Percentiles rank a stretch among this genome's conserved stretches.
Conservation (phyloP, 805 yeast genomes). For the Kodamaea kaohsiungensis region DNA sequence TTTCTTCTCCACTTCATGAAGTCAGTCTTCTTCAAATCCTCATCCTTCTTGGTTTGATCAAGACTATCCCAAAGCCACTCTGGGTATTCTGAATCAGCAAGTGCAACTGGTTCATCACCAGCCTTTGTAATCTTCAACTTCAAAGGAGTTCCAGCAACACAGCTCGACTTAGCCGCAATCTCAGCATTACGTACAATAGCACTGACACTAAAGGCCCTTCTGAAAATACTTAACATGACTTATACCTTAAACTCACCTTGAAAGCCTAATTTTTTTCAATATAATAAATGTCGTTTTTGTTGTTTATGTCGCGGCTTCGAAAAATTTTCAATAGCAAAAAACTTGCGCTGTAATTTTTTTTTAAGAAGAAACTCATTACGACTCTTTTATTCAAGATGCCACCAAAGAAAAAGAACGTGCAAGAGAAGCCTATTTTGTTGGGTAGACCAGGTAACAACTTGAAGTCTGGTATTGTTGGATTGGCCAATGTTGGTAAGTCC, state of each 20-base stretch:
- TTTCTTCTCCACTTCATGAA: conserved; percentile 65
- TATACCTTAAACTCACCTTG: neutral
- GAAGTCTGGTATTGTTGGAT: conserved; percentile 83
- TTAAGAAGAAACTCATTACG: neutral
- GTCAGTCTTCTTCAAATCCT: conserved; percentile 58
- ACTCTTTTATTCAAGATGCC: conserved; percentile 49
- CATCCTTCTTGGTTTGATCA: conserved; percentile 63
- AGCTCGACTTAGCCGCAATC: conserved; percentile 40
- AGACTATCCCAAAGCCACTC: conserved; percentile 90
- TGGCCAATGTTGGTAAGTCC: conserved; percentile 94
- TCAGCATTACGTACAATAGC: conserved; percentile 3
- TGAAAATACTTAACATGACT: conserved; percentile 5
- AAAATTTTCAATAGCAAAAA: conserved; percentile 3
- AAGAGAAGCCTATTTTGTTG: conserved; percentile 71
- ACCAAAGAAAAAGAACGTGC: conserved; percentile 66
- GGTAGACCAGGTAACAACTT: conserved; percentile 69
- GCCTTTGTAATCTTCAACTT: conserved; percentile 72
- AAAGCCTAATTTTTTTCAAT: neutral
- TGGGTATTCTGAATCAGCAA: conserved; percentile 88
- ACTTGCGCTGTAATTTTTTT: neutral
- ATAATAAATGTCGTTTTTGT: neutral
- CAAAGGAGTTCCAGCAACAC: conserved; percentile 71
- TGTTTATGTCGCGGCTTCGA: conserved; percentile 3
- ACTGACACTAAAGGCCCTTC: conserved; percentile 6
- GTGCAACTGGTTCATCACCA: conserved; percentile 87